phyloP scores from a whole-genome alignment of 345 rosid species.

The Citrus hindsii region DNA sequence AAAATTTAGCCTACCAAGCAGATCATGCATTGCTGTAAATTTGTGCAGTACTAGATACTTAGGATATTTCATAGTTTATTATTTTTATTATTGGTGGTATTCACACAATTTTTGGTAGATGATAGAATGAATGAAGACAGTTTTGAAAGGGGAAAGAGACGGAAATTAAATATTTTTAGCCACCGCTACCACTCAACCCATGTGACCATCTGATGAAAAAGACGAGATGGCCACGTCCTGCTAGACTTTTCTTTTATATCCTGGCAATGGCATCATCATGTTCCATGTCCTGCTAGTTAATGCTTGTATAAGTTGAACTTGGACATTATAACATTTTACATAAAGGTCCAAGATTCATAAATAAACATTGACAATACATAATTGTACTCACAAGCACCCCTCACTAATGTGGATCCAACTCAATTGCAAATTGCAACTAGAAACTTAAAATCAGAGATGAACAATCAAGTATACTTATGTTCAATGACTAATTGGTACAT shows the following conservation, averaged over 20 bases:
- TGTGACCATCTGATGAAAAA: conserved; percentile 33
- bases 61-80: neutral
- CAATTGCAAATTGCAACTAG: neutral
- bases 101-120: neutral
- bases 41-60: neutral
- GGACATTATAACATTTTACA: neutral
- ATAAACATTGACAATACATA: neutral
- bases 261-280: conserved; percentile 18
- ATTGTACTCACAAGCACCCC: neutral
- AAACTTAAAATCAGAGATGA: neutral
- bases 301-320: conserved; percentile 9
- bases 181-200: conserved; percentile 27
- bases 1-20: neutral
- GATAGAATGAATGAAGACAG: neutral
- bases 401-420: neutral
- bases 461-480: neutral
- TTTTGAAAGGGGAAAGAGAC: neutral
- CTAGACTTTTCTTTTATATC: conserved; percentile 7
- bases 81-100: neutral
- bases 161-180: neutral
- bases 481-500: neutral
- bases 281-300: conserved; percentile 24
- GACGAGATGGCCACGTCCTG: neutral
- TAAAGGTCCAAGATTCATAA: neutral
- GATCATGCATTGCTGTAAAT: neutral